phyloP scores from a whole-genome alignment of 495 filamentous ascomycete species.

The Coniosporium apollinis region DNA sequence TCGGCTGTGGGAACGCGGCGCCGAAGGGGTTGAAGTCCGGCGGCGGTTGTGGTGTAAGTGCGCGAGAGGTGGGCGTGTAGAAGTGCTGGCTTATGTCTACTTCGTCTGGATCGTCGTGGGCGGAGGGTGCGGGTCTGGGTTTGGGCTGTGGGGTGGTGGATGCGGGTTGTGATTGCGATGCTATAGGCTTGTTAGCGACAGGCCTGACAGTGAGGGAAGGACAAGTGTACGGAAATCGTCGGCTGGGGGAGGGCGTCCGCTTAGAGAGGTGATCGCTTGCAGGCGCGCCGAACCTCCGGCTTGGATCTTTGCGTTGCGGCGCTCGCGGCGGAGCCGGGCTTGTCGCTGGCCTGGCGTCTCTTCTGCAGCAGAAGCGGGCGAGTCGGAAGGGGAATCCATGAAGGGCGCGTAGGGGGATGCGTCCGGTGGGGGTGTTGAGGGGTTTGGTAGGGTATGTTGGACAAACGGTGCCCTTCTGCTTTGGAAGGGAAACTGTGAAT shows the following conservation, averaged over 20 bases:
- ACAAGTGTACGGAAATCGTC: neutral
- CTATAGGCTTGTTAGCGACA: neutral
- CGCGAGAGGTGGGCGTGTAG: constrained; percentile 23
- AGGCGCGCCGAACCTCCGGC: constrained; percentile 64
- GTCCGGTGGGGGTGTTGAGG: too few relatives aligned
- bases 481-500: too few relatives aligned
- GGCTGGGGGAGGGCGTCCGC: constrained; percentile 32
- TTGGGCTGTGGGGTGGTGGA: constrained; percentile 4
- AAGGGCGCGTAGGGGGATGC: too few relatives aligned
- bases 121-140: constrained; percentile 14
- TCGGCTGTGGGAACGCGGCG: constrained; percentile 19
- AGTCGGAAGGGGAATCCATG: constrained; percentile 6
- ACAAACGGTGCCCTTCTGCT: too few relatives aligned
- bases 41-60: constrained; percentile 6
- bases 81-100: constrained; percentile 54
- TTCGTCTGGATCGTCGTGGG: constrained; percentile 47
- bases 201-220: constrained; percentile 8
- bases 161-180: neutral
- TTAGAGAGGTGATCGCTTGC: constrained; percentile 67
- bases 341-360: constrained; percentile 48
- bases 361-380: constrained; percentile 20
- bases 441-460: too few relatives aligned
- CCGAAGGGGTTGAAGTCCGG: constrained; percentile 3
- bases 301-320: constrained; percentile 77
- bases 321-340: constrained; percentile 73